Conservation (phyloP, 192 early-diverging fungal genomes). For the Backusella parvicylindrica region DNA sequence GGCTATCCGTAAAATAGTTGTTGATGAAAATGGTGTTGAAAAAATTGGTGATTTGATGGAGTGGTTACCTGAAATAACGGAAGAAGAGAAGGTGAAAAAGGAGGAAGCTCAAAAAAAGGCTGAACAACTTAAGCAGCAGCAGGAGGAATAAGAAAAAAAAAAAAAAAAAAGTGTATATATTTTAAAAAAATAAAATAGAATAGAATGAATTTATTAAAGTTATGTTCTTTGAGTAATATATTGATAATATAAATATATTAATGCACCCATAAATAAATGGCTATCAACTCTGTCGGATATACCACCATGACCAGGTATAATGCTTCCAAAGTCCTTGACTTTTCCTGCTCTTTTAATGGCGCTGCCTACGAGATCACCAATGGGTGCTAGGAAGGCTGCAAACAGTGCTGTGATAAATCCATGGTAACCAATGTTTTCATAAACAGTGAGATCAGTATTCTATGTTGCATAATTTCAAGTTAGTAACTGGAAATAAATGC, state of each 20-base stretch:
- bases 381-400: constrained; percentile 90
- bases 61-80: constrained; percentile 49
- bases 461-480: neutral
- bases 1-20: constrained; percentile 50
- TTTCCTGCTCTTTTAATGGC: constrained; percentile 94
- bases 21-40: constrained; percentile 37
- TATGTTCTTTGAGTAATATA: neutral
- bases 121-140: neutral
- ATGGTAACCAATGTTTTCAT: constrained; percentile 64
- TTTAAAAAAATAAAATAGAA: neutral
- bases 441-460: neutral
- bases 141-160: neutral
- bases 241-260: constrained; percentile 82
- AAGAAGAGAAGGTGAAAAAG: constrained; percentile 41
- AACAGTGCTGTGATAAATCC: constrained; percentile 82
- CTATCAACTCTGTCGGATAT: constrained; percentile 97
- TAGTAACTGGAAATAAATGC: neutral
- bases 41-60: constrained; percentile 43
- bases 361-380: constrained; percentile 96
- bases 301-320: constrained; percentile 97
- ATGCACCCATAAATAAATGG: constrained; percentile 93
- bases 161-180: neutral
- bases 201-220: neutral
- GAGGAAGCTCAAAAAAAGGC: constrained; percentile 17
- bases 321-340: constrained; percentile 93